These are phyloP conservation scores for Tetradesmus lagerheimii DNA, from an alignment of 139 green algal species.

Conservation along the genomic window DNA sequence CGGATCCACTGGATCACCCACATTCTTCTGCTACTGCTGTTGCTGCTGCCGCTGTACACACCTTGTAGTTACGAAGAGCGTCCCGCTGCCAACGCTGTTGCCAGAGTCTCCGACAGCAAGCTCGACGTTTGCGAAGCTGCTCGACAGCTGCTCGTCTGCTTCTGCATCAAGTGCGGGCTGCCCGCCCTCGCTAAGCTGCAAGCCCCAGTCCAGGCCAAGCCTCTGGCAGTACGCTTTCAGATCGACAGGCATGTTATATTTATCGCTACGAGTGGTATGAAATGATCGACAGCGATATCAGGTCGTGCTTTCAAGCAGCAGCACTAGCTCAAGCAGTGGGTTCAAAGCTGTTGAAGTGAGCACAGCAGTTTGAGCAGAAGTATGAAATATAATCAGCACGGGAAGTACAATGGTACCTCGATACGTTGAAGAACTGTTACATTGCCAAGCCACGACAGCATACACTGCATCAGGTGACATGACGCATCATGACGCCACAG, in stretches of 20 bases:
- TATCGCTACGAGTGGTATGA: no score
- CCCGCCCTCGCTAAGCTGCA: constrained; percentile 21
- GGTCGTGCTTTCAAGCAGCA: neutral
- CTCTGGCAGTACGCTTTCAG: constrained; percentile 10
- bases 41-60: constrained; percentile 22
- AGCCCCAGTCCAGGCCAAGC: constrained; percentile 46
- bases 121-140: constrained; percentile 42
- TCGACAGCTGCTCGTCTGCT: constrained; percentile 48
- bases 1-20: neutral
- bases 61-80: constrained; percentile 56
- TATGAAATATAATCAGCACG: no score
- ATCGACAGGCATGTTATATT: neutral
- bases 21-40: neutral
- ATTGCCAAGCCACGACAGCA: no score
- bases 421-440: no score
- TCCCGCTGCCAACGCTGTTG: constrained; percentile 37
- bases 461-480: no score
- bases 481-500: no score
- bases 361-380: no score
- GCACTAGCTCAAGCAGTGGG: neutral
- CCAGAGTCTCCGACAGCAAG: constrained; percentile 51
- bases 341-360: neutral
- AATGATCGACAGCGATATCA: no score
- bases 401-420: no score
- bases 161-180: constrained; percentile 34